These are phyloP conservation scores for Paraphaeosphaeria minitans DNA, from an alignment of 2,329 filamentous ascomycete species.

Conservation along the genomic window DNA sequence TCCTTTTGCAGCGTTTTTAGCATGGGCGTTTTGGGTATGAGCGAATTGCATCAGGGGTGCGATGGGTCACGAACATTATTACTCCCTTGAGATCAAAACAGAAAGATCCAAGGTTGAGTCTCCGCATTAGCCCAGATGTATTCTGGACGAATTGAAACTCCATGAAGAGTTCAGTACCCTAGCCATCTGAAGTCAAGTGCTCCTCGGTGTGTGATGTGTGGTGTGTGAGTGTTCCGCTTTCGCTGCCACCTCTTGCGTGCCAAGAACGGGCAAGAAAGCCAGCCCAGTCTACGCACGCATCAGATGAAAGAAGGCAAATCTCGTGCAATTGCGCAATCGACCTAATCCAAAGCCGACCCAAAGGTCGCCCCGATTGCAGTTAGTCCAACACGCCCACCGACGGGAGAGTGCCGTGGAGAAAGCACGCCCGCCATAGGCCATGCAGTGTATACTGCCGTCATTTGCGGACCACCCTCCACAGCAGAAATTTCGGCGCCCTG, in stretches of 20 bases:
- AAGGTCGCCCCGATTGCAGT: slow-evolving; percentile 18
- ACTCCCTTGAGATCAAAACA: slow-evolving; percentile 14
- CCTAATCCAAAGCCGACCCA: slow-evolving; percentile 40
- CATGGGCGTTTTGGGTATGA: slow-evolving; percentile 47
- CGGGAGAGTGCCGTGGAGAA: slow-evolving; percentile 9
- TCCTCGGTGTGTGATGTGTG: background rate
- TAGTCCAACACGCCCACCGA: slow-evolving; percentile 13
- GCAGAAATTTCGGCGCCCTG: slow-evolving; percentile 13
- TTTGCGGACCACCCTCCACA: slow-evolving; percentile 7
- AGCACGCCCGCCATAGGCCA: slow-evolving; percentile 12
- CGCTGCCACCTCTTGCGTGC: background rate
- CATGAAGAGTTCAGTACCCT: background rate
- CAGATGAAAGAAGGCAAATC: slow-evolving; percentile 22
- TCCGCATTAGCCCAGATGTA: slow-evolving; percentile 13
- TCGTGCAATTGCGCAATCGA: slow-evolving; percentile 48
- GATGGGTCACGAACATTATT: slow-evolving; percentile 17
- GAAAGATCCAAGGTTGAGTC: slow-evolving; percentile 29
- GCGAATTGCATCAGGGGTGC: slow-evolving; percentile 17
- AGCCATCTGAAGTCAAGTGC: background rate
- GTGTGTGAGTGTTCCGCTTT: background rate
- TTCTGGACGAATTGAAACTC: background rate
- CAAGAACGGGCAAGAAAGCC: background rate
- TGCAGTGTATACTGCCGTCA: slow-evolving; percentile 9
- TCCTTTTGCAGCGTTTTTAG: slow-evolving; percentile 44
- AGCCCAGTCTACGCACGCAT: slow-evolving; percentile 8